Evolutionary conservation across 164 flowering plant genomes (phyloP).

Genomic region (Chimonanthus praecox): DNA sequence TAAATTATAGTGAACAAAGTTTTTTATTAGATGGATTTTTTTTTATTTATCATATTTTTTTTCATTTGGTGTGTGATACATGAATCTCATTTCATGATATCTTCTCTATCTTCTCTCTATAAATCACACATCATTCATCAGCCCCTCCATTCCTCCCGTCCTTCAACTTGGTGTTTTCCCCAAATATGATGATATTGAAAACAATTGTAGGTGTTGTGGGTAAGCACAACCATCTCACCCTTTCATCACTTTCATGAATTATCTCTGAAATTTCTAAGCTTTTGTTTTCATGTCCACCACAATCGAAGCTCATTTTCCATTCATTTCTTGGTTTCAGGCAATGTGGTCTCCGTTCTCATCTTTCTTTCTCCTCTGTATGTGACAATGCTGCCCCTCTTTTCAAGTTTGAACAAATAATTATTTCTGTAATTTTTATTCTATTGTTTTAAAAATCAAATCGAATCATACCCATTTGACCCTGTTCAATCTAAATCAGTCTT

Average conservation of each 20-base stretch:
- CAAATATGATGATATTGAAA: slow-evolving; percentile 15
- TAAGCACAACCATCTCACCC: not conserved
- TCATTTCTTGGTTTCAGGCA: slow-evolving; percentile 36
- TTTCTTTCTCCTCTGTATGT: slow-evolving; percentile 59
- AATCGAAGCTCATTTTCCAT: not conserved
- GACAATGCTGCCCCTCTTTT: not conserved
- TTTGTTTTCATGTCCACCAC: not conserved
- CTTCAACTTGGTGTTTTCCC: not conserved
- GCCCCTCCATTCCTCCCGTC: slow-evolving; percentile 3
- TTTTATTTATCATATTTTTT: too few species aligned
- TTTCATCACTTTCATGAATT: not conserved
- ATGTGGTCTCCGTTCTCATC: slow-evolving; percentile 42
- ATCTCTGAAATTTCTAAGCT: not conserved
- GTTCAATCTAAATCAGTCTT: not conserved
- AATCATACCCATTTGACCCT: not conserved
- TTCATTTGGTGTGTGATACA: too few species aligned
- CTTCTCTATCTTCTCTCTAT: too few species aligned
- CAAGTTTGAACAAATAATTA: not conserved
- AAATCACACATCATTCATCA: not conserved
- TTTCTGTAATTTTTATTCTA: not conserved
- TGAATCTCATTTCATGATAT: too few species aligned
- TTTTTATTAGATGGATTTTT: too few species aligned
- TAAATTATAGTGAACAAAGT: too few species aligned
- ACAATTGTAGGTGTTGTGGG: slow-evolving; percentile 36
- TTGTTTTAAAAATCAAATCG: not conserved